phyloP scores from a whole-genome alignment of 2,329 filamentous ascomycete species.

The Xylaria multiplex region DNA sequence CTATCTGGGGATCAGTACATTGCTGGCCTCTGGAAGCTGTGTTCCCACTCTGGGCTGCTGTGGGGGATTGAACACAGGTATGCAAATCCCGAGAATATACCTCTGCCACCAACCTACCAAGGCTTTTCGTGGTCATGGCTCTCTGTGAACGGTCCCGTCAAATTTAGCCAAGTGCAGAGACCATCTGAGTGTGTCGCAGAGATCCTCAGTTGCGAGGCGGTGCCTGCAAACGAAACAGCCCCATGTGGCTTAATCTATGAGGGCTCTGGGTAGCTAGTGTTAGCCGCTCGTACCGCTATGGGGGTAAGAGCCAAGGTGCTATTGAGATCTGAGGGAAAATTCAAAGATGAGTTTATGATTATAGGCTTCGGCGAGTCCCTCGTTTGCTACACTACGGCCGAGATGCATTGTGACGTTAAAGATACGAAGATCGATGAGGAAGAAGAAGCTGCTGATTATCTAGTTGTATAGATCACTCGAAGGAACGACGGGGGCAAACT shows the following conservation, averaged over 20 bases:
- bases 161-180: not conserved
- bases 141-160: constrained; percentile 10
- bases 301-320: not conserved
- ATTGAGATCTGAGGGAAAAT: not conserved
- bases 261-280: constrained; percentile 45
- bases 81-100: too few relatives aligned
- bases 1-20: not conserved
- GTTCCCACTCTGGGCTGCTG: not conserved
- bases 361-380: not conserved
- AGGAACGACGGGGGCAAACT: not conserved
- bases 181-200: constrained; percentile 15
- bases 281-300: not conserved
- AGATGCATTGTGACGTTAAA: not conserved
- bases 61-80: not conserved
- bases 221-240: not conserved
- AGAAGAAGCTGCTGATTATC: not conserved
- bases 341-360: constrained; percentile 5
- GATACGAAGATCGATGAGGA: not conserved
- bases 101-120: not conserved
- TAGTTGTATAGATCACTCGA: not conserved
- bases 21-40: constrained; percentile 1
- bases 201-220: constrained; percentile 11
- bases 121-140: constrained; percentile 18
- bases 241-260: not conserved
- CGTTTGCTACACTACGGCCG: not conserved